Evolutionary conservation across 2,329 filamentous ascomycete genomes (phyloP).

Genomic region (Pseudogymnoascus sp.): DNA sequence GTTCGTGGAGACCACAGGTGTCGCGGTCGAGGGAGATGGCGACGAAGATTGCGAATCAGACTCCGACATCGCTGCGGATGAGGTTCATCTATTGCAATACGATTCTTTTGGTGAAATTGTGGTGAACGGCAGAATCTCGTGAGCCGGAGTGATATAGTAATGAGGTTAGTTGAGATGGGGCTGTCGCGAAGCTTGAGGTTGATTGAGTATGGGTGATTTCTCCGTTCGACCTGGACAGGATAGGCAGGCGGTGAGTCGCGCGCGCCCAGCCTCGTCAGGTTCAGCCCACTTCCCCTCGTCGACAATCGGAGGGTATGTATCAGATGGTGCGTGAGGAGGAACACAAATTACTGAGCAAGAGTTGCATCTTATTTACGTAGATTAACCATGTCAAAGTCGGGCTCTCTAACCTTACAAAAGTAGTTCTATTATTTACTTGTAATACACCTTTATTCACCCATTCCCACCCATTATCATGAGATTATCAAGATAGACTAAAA

Average conservation of each 20-base stretch:
- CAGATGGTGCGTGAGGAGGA: background rate
- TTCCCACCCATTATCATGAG: background rate
- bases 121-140: background rate
- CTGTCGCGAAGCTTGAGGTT: background rate
- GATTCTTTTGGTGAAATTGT: background rate
- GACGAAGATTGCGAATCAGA: constrained; percentile 2
- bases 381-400: background rate
- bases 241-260: constrained; percentile 5
- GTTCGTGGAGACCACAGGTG: background rate
- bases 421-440: background rate
- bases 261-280: background rate
- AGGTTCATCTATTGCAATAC: background rate
- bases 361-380: background rate
- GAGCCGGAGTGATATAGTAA: background rate
- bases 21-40: background rate
- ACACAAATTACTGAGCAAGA: background rate
- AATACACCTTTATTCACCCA: background rate
- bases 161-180: background rate
- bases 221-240: background rate
- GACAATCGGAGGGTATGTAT: background rate
- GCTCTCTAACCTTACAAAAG: background rate
- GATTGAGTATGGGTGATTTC: constrained; percentile 5
- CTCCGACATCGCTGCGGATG: background rate
- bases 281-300: background rate
- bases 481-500: background rate